Evolutionary conservation across 176 grass and related monocot species (phyloP).

Genomic region (Carex myosuroides): DNA sequence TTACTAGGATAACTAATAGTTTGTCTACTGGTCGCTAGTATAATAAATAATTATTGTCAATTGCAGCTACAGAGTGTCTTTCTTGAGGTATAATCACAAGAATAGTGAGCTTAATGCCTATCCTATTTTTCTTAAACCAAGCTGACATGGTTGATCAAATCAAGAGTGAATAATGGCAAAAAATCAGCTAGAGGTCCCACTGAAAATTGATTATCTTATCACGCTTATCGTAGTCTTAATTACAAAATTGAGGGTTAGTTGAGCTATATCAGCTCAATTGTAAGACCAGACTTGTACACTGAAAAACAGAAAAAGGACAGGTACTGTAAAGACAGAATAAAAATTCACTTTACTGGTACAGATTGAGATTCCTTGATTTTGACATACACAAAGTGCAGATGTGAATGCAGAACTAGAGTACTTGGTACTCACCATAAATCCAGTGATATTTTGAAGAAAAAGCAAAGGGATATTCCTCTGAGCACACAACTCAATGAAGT

Average conservation of each 20-base stretch:
- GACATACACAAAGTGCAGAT: not conserved
- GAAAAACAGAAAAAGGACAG: not conserved
- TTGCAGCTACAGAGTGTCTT: not conserved
- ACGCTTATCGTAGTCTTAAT: not conserved
- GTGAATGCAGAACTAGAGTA: not conserved
- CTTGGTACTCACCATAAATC: constrained; percentile 73
- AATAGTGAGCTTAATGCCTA: not conserved
- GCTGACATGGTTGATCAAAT: not conserved
- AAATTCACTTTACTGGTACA: not conserved
- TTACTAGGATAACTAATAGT: not conserved
- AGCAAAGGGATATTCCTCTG: constrained; percentile 97
- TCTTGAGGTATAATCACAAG: not conserved
- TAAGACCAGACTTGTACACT: not conserved
- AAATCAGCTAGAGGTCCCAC: not conserved
- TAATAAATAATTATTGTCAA: not conserved
- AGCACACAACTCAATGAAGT: constrained; percentile 94
- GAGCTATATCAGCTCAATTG: not conserved
- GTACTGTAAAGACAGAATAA: not conserved
- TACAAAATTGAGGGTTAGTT: not conserved
- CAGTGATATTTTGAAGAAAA: constrained; percentile 99
- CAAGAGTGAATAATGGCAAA: not conserved
- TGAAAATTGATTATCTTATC: not conserved
- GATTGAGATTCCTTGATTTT: not conserved
- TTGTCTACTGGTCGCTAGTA: not conserved
- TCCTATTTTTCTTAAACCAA: not conserved